Evolutionary conservation across 2,329 filamentous ascomycete genomes (phyloP).

Genomic region (Xylaria arbuscula): DNA sequence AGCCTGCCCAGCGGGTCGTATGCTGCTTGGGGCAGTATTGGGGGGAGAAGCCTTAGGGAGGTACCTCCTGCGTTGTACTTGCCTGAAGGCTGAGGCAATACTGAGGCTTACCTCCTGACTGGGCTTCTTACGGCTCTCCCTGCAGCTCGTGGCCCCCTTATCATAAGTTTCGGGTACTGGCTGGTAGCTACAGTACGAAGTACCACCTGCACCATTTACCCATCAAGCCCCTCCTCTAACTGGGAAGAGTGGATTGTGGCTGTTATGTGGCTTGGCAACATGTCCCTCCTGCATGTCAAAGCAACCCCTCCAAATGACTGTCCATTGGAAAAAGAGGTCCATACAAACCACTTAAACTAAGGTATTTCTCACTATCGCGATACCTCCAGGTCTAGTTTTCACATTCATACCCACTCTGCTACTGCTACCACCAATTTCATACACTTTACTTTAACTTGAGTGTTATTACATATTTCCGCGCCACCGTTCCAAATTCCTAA

Average conservation of each 20-base stretch:
- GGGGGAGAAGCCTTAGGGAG: no score
- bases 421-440: not conserved
- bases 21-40: no score
- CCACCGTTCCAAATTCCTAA: not conserved
- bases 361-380: not conserved
- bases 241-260: slow-evolving; percentile 23
- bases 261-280: slow-evolving; percentile 29
- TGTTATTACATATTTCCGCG: not conserved
- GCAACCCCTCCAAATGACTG: slow-evolving; percentile 30
- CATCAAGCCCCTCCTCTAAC: not conserved
- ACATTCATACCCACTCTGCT: not conserved
- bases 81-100: not conserved
- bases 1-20: slow-evolving; percentile 7
- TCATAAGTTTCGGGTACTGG: not conserved
- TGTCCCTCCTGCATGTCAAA: slow-evolving; percentile 18
- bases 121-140: not conserved
- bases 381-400: not conserved
- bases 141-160: not conserved
- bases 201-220: not conserved
- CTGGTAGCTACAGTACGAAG: not conserved
- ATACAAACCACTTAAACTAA: slow-evolving; percentile 5
- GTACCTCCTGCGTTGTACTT: not conserved
- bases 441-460: not conserved
- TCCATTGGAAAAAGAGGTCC: slow-evolving; percentile 17
- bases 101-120: slow-evolving; percentile 1